Evolutionary conservation across 192 early-diverging fungal species (phyloP).

Genomic region (Allomyces macrogynus): DNA sequence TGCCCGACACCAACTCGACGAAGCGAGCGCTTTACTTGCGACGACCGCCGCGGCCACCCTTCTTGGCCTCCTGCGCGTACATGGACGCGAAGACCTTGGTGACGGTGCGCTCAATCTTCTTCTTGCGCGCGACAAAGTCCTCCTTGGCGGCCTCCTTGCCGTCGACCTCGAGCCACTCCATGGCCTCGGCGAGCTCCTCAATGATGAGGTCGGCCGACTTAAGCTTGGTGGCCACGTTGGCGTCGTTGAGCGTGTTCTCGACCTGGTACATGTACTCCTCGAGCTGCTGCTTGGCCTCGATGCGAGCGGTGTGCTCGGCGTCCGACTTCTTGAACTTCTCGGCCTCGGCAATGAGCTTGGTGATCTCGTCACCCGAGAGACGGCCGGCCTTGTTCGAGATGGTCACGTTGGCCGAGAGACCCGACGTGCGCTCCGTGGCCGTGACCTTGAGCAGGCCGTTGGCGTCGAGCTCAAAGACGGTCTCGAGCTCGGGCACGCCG

Average conservation of each 20-base stretch:
- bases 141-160: conserved; percentile 32
- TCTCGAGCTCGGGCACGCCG: conserved; percentile 55
- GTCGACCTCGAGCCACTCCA: conserved; percentile 47
- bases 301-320: conserved; percentile 44
- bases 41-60: neutral
- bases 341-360: conserved; percentile 80
- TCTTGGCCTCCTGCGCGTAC: conserved; percentile 9
- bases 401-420: conserved; percentile 75
- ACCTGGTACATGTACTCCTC: conserved; percentile 53
- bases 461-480: conserved; percentile 68
- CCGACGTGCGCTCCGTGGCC: conserved; percentile 77
- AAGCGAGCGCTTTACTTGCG: neutral
- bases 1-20: neutral
- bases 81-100: conserved; percentile 40
- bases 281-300: conserved; percentile 64
- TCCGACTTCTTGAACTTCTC: conserved; percentile 70
- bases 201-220: conserved; percentile 39
- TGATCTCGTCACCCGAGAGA: conserved; percentile 73
- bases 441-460: conserved; percentile 79
- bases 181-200: conserved; percentile 52
- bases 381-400: conserved; percentile 88
- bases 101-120: conserved; percentile 47
- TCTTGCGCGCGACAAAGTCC: conserved; percentile 37
- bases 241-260: conserved; percentile 40
- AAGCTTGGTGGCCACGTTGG: conserved; percentile 50